Percentiles rank a stretch among this genome's conserved stretches.
Evolutionary conservation across 1,284 basidiomycete species (phyloP).

Genomic region (Microbotryum scabiosae): DNA sequence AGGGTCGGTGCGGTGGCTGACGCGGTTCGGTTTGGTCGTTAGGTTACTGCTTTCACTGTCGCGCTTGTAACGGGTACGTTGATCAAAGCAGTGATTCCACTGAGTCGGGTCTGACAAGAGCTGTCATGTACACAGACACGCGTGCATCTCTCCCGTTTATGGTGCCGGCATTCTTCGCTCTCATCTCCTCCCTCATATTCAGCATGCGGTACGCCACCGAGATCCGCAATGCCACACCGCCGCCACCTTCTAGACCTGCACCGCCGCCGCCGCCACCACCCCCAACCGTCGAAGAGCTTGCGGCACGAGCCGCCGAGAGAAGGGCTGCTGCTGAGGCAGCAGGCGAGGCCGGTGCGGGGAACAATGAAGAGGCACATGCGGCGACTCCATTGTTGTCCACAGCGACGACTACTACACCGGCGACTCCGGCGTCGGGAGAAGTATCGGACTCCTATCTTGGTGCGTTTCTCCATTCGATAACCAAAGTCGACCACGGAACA

Average conservation of each 20-base stretch:
- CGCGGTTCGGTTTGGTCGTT: not conserved
- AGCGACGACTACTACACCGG: too few relatives aligned
- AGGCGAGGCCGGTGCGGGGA: not conserved
- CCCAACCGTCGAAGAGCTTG: slow-evolving; percentile 6
- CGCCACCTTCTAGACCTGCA: not conserved
- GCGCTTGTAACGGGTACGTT: slow-evolving; percentile 27
- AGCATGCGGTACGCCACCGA: slow-evolving; percentile 34
- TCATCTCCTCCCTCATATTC: slow-evolving; percentile 34
- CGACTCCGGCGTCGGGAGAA: not conserved
- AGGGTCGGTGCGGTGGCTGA: not conserved
- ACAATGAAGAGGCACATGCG: not conserved
- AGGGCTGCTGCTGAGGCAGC: not conserved
- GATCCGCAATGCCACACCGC: slow-evolving; percentile 30
- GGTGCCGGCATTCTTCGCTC: slow-evolving; percentile 33
- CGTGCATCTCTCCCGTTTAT: slow-evolving; percentile 32
- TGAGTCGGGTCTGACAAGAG: not conserved
- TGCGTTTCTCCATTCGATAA: not conserved
- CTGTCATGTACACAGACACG: slow-evolving; percentile 13
- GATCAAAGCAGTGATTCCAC: not conserved
- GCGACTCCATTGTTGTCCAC: too few relatives aligned
- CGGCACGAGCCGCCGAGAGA: slow-evolving; percentile 1
- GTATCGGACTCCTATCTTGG: not conserved
- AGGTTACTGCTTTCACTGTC: slow-evolving; percentile 30
- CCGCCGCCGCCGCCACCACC: slow-evolving; percentile 5
- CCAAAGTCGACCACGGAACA: not conserved